A percentile compares a stretch with the other conserved stretches of the same genome.
Conservation (phyloP, 2,329 filamentous ascomycete species). For the Botryotinia calthae region DNA sequence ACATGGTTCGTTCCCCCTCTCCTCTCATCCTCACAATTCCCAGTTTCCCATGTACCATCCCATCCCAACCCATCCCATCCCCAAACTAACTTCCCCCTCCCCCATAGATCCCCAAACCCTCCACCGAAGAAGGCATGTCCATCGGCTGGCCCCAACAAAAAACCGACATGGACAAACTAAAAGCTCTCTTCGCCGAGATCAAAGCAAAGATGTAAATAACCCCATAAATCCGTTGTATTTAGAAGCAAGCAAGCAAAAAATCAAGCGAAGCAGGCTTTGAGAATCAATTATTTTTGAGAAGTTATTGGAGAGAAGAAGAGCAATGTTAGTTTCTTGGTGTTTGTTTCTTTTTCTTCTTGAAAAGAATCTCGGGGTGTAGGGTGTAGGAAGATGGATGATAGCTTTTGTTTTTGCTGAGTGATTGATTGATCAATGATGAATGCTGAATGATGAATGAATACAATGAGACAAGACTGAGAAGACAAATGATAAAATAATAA, state of each 20-base stretch:
- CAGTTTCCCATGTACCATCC: too few species aligned
- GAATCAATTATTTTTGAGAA: not conserved
- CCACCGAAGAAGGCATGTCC: constrained; percentile 72
- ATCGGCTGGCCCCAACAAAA: constrained; percentile 75
- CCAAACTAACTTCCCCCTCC: not conserved
- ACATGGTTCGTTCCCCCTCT: constrained; percentile 60
- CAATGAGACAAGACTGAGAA: not conserved
- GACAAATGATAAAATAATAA: not conserved
- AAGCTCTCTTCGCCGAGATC: constrained; percentile 76
- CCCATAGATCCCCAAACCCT: constrained; percentile 91
- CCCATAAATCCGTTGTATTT: not conserved
- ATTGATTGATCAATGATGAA: not conserved
- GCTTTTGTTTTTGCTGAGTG: not conserved
- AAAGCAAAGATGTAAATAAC: constrained; percentile 76
- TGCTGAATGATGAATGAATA: not conserved
- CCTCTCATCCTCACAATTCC: too few species aligned
- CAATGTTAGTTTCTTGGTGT: not conserved
- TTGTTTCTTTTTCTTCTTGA: not conserved
- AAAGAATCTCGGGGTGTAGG: not conserved
- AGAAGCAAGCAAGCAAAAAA: not conserved
- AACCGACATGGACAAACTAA: constrained; percentile 78
- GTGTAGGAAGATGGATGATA: not conserved
- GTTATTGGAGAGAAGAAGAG: not conserved
- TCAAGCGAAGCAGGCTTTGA: not conserved
- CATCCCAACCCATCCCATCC: not conserved